Percentiles rank a stretch among this genome's conserved stretches.
Conservation (phyloP, 2,329 filamentous ascomycete species). For the Ascosphaera pollenicola region DNA sequence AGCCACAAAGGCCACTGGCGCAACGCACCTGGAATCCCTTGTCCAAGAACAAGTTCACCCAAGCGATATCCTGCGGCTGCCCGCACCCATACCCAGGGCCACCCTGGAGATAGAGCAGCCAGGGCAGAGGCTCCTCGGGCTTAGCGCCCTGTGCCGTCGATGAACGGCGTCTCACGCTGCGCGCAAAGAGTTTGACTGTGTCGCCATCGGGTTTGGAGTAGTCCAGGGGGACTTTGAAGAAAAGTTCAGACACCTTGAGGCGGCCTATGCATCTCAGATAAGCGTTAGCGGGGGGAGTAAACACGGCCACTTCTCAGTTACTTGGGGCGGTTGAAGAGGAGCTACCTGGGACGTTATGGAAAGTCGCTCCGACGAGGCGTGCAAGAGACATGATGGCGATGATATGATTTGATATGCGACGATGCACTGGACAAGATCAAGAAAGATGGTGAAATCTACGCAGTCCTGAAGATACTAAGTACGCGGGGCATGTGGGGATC, state of each 20-base stretch:
- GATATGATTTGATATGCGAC: not conserved
- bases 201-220: slow-evolving; percentile 39
- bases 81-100: slow-evolving; percentile 63
- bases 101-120: slow-evolving; percentile 57
- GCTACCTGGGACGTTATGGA: slow-evolving; percentile 18
- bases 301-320: not conserved
- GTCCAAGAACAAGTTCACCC: slow-evolving; percentile 49
- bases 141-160: slow-evolving; percentile 4
- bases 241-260: slow-evolving; percentile 55
- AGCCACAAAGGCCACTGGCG: not conserved
- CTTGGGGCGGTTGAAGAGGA: not conserved
- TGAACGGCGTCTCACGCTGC: slow-evolving; percentile 40
- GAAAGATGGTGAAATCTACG: too few relatives aligned
- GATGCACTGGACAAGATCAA: too few relatives aligned
- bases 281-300: not conserved
- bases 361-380: slow-evolving; percentile 16
- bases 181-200: slow-evolving; percentile 54
- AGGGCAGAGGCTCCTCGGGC: slow-evolving; percentile 35
- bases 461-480: too few relatives aligned
- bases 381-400: slow-evolving; percentile 12
- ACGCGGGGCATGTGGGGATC: too few relatives aligned
- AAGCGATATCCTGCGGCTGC: slow-evolving; percentile 48
- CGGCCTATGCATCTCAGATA: slow-evolving; percentile 31
- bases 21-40: slow-evolving; percentile 52
- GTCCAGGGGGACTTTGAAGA: slow-evolving; percentile 72